Conservation (phyloP, 2,329 filamentous ascomycete genomes). For the Cladosporium sp. region DNA sequence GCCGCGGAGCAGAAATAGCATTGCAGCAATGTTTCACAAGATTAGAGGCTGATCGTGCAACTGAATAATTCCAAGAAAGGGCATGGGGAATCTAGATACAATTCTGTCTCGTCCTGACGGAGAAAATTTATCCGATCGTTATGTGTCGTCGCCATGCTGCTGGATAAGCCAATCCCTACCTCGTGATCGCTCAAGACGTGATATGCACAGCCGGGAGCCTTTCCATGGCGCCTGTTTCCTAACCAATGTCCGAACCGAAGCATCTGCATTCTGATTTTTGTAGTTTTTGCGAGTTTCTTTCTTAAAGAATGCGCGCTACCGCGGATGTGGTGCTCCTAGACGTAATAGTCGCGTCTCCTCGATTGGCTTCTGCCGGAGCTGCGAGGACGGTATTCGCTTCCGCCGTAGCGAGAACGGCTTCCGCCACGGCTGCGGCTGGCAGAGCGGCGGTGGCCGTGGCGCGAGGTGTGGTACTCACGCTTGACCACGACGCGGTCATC, state of each 20-base stretch:
- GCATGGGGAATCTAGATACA: neutral
- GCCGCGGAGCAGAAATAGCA: too few species aligned
- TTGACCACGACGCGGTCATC: slow-evolving; percentile 51
- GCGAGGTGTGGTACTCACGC: slow-evolving; percentile 46
- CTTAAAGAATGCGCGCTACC: neutral
- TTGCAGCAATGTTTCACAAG: too few species aligned
- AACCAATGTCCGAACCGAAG: neutral
- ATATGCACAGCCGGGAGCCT: neutral
- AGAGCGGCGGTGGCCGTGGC: slow-evolving; percentile 40
- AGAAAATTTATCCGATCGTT: neutral
- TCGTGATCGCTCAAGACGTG: neutral
- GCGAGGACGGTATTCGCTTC: slow-evolving; percentile 10
- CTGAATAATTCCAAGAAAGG: too few species aligned
- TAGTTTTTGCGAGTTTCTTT: neutral
- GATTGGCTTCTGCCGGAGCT: slow-evolving; percentile 3
- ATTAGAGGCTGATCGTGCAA: too few species aligned
- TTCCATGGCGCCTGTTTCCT: neutral
- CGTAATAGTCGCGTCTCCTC: slow-evolving; percentile 6
- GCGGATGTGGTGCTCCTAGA: neutral
- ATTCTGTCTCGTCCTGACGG: neutral
- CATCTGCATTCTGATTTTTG: neutral
- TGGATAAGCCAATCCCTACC: neutral
- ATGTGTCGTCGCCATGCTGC: neutral
- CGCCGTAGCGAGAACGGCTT: slow-evolving; percentile 26
- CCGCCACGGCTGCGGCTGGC: slow-evolving; percentile 26